phyloP scores from a whole-genome alignment of 805 yeast genomes.

The Starmerella stellata region DNA sequence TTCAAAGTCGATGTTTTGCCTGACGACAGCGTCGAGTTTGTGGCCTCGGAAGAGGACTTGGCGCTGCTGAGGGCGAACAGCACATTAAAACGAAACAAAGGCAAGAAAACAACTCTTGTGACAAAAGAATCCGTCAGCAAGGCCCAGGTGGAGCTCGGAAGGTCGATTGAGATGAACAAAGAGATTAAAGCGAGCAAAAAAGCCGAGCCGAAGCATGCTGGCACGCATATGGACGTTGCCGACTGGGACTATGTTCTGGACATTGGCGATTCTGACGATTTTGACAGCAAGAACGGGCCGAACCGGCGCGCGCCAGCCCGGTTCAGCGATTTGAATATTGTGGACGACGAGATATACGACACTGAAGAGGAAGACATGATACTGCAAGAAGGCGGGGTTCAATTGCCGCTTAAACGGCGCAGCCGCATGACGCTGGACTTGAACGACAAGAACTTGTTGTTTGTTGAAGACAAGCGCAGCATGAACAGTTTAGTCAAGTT shows the following conservation, averaged over 20 bases:
- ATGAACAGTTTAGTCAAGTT: too few species aligned
- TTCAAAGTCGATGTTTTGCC: slow-evolving; percentile 41
- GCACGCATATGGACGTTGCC: slow-evolving; percentile 16
- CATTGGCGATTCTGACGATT: slow-evolving; percentile 21
- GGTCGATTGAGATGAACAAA: background rate
- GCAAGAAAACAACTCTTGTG: background rate
- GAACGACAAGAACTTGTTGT: slow-evolving; percentile 70
- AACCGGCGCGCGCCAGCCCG: slow-evolving; percentile 1
- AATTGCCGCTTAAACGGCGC: too few species aligned
- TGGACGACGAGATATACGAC: slow-evolving; percentile 22
- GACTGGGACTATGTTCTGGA: slow-evolving; percentile 25
- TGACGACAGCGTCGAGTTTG: slow-evolving; percentile 41
- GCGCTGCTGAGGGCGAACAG: background rate
- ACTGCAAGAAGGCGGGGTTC: slow-evolving; percentile 27
- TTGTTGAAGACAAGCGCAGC: slow-evolving; percentile 30
- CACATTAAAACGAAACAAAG: too few species aligned
- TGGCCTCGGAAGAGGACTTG: background rate
- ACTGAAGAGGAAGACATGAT: slow-evolving; percentile 40
- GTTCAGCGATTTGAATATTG: slow-evolving; percentile 11
- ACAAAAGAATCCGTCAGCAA: background rate
- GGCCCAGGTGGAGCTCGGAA: slow-evolving; percentile 6
- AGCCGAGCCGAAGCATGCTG: slow-evolving; percentile 3
- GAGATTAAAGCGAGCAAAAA: background rate
- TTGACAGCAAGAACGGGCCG: slow-evolving; percentile 19
- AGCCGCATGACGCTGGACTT: slow-evolving; percentile 39